Conservation (phyloP, 805 yeast species). For the Kodamaea sagamina region DNA sequence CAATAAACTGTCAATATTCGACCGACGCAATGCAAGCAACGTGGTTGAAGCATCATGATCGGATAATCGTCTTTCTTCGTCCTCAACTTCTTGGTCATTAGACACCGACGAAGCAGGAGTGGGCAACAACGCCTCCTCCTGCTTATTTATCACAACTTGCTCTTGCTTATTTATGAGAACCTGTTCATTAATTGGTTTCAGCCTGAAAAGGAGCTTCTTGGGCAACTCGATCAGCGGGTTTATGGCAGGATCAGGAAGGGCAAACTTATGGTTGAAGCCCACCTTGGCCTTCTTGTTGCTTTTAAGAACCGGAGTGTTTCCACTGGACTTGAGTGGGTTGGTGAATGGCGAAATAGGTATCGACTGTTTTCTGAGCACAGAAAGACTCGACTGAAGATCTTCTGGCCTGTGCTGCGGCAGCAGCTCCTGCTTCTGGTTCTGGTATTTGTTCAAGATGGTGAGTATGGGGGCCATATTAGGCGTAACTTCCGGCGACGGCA, state of each 20-base stretch:
- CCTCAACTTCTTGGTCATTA: slow-evolving; percentile 20
- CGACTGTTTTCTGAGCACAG: slow-evolving; percentile 16
- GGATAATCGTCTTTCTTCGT: slow-evolving; percentile 19
- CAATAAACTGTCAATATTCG: slow-evolving; percentile 42
- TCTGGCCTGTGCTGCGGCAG: slow-evolving; percentile 14
- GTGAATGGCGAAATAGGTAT: slow-evolving; percentile 27
- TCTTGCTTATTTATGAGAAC: slow-evolving; percentile 19
- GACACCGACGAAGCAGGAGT: slow-evolving; percentile 11
- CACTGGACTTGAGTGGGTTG: slow-evolving; percentile 25
- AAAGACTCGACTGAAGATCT: slow-evolving; percentile 12
- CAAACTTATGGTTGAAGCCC: slow-evolving; percentile 22
- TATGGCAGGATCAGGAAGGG: slow-evolving; percentile 44
- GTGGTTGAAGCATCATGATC: slow-evolving; percentile 42
- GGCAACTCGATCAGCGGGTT: slow-evolving; percentile 26
- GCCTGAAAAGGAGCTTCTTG: slow-evolving; percentile 32
- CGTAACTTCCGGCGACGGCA: slow-evolving; percentile 39
- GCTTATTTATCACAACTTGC: slow-evolving; percentile 17
- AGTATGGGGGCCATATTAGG: slow-evolving; percentile 41
- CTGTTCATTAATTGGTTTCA: slow-evolving; percentile 28
- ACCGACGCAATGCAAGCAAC: slow-evolving; percentile 41
- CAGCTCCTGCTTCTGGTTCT: slow-evolving; percentile 8
- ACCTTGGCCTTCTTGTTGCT: slow-evolving; percentile 3
- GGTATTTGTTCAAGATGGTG: slow-evolving; percentile 29
- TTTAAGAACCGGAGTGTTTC: slow-evolving; percentile 11
- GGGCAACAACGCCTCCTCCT: slow-evolving; percentile 4